Evolutionary conservation across 2,329 filamentous ascomycete genomes (phyloP), one percentile per base, ranked within the genome.

Genomic region (Aspergillus quadrilineatus): DNA sequence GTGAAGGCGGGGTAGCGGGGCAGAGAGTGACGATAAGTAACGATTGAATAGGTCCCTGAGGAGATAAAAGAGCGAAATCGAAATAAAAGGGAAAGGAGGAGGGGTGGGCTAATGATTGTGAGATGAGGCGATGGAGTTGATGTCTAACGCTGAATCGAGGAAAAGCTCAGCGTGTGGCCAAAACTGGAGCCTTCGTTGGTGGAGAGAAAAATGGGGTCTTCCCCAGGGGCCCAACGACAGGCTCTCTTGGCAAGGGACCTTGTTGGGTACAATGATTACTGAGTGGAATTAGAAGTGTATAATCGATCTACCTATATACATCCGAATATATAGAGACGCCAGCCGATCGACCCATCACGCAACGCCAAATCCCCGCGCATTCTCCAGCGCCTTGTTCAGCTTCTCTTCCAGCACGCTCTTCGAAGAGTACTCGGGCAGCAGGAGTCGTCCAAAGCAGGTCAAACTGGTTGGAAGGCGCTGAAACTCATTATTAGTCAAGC

Each of bases 381-480:
- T 94, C 75, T 93, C 85, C 68, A 99, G 79, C 51, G 94, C 94
- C 80, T 95, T 86, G n/a, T 79, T 81, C 67, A 99, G 75, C 67
- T 92, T 90, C 75, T 87, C 81, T 70, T 81, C 81, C 68, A 99
- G 70, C 36, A 89, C 84, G 57, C 89, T 85, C 68, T 80, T 84
- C 39, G 84, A 84, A 53, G 77, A 81, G 72, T 97, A 99, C 74
- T 92, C 87, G 1, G 94, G 94, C 59, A 99, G 73, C 62, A 96
- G 76, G 45, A 99, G 75, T 47, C 89, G 92, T 1, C 93, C 91
- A 75, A 96, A 97, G 73, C 94, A 99, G 0, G 94, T 99, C 67
- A 92, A 88, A 59, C 90, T 93, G 4, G 89, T 96, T 3, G 94
- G 94, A 65, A 99, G 71, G 63, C 77, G 70, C 72, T 76, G 54